Evolutionary conservation across 192 early-diverging fungal genomes (phyloP), one percentile per base, ranked within the genome.

Genomic region (Coemansia sp.): DNA sequence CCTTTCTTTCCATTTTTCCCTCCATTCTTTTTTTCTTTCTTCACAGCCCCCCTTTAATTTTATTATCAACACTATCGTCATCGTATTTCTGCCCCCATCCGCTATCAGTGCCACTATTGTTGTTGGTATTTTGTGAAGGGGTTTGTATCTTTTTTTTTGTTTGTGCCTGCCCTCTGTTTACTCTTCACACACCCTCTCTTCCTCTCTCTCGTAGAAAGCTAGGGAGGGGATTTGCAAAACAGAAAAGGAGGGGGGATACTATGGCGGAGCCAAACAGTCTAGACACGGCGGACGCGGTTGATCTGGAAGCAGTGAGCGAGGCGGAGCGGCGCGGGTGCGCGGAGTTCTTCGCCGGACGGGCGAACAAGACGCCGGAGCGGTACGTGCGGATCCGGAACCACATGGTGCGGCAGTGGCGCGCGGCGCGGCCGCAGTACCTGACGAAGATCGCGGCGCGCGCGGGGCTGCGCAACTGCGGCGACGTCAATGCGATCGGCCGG

Each of bases 401-500:
- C 48, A 94, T 98, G 50, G 56, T 98, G 0, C 74, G 85, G n/a
- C 84, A 86, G 42, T 98, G 96, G 96, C 75, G 88, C 44, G 67
- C 69, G 3, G 76, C 75, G 16, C 84, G 84, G 50, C 90, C 91
- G 2, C 77, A 85, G 37, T 96, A 96, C 61, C 73, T 97, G 54
- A 93, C 94, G 5, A 97, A 96, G 71, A 93, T 92, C 37, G 86
- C 83, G 39, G 88, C 89, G 3, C 84, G 95, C 23, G 86, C 85
- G 1, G 92, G 89, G 0, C 73, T 98, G 16, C 84, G 70, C 32
- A 90, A 94, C 75, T 94, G 93, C 67, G 92, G 94, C 23, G 95
- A 98, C 61, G 95, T 98, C 19, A 95, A 98, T 70, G 94, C 94
- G 7, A 95, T 98, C 23, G 87, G 90, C 2, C 81, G 95, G 5